Percentiles rank a stretch among this genome's conserved stretches.
These are phyloP conservation scores for Haplosporangium sp. DNA, from an alignment of 371 early-diverging fungal genomes.

Conservation along the genomic window DNA sequence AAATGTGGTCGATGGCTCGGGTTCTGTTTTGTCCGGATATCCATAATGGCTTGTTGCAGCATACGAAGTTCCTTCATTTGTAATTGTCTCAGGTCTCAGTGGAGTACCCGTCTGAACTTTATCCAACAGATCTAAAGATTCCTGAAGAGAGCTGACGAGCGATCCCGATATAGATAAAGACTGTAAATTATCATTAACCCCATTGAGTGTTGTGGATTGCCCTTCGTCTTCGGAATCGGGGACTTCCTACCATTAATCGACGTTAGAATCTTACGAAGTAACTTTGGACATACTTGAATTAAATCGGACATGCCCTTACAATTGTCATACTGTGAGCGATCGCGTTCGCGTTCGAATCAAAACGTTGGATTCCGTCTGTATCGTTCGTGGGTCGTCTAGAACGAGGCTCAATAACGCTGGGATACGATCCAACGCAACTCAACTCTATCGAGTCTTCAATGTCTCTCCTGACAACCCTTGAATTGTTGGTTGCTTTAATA, in stretches of 20 bases:
- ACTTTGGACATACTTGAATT: background rate
- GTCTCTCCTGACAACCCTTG: background rate
- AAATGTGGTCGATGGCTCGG: background rate
- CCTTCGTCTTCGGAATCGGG: slow-evolving; percentile 11
- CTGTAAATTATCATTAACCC: background rate
- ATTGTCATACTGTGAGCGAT: background rate
- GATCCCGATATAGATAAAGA: background rate
- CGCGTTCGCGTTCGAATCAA: background rate
- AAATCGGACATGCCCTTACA: background rate
- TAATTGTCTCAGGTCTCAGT: too few relatives aligned
- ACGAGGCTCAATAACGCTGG: background rate
- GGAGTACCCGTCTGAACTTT: too few relatives aligned
- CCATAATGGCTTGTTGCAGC: too few relatives aligned
- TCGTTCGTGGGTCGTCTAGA: too few relatives aligned
- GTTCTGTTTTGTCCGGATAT: too few relatives aligned
- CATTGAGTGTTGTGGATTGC: background rate
- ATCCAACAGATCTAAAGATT: background rate
- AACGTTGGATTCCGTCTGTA: too few relatives aligned
- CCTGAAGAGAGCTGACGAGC: background rate
- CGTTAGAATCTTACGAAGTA: background rate
- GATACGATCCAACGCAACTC: background rate
- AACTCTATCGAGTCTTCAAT: background rate
- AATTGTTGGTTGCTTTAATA: background rate
- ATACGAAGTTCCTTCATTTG: too few relatives aligned
- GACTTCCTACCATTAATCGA: slow-evolving; percentile 2